Percentiles rank a stretch among this genome's conserved stretches.
Conservation (phyloP, 495 filamentous ascomycete genomes). For the Penicillium robsamsonii region DNA sequence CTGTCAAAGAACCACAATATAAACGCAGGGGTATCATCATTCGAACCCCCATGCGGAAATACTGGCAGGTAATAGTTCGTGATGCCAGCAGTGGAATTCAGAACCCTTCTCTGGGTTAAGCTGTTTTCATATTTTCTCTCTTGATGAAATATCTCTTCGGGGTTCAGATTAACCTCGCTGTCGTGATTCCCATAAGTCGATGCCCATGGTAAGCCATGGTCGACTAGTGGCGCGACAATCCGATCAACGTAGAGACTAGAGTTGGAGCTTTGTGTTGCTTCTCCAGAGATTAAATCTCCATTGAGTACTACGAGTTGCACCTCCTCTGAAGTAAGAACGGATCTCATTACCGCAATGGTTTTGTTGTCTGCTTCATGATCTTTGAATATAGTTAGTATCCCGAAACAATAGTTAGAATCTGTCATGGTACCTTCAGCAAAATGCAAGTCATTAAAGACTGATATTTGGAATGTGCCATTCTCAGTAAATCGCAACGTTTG, state of each 20-base stretch:
- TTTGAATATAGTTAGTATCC: slow-evolving; percentile 25
- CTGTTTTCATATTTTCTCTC: slow-evolving; percentile 52
- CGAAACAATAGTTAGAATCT: neutral
- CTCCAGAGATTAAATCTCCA: slow-evolving; percentile 69
- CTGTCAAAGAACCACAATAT: slow-evolving; percentile 75
- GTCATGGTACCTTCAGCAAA: slow-evolving; percentile 58
- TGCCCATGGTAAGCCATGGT: slow-evolving; percentile 57
- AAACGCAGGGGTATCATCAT: slow-evolving; percentile 34
- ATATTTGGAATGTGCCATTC: slow-evolving; percentile 45
- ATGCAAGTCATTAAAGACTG: slow-evolving; percentile 65
- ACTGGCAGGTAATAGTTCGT: slow-evolving; percentile 65
- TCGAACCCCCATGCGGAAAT: slow-evolving; percentile 31
- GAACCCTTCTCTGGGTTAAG: slow-evolving; percentile 49
- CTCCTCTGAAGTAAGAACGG: slow-evolving; percentile 53
- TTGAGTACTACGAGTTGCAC: slow-evolving; percentile 64
- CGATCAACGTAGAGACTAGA: slow-evolving; percentile 54
- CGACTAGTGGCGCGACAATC: slow-evolving; percentile 57
- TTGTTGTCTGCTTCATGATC: slow-evolving; percentile 57
- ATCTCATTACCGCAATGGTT: slow-evolving; percentile 55
- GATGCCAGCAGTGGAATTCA: slow-evolving; percentile 44
- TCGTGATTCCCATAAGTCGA: slow-evolving; percentile 74
- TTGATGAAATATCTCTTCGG: slow-evolving; percentile 48
- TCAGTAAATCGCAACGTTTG: slow-evolving; percentile 22
- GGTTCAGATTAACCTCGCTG: slow-evolving; percentile 56
- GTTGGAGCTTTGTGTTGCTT: slow-evolving; percentile 59